Conservation (phyloP, 2,329 filamentous ascomycete genomes). For the Monilinia polystroma region DNA sequence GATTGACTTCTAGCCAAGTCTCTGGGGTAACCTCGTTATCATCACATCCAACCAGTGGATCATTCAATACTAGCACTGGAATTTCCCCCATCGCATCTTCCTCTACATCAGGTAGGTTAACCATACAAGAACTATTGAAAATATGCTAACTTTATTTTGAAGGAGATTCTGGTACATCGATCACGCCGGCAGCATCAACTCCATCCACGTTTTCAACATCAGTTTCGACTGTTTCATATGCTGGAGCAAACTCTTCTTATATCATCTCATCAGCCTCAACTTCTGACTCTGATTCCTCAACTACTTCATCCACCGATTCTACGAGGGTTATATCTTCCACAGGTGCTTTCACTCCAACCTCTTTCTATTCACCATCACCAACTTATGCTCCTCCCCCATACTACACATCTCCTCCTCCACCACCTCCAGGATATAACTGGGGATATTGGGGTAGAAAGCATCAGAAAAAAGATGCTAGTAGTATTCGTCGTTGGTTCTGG, state of each 20-base stretch:
- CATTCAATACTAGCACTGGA: conserved; percentile 14
- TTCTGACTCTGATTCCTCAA: conserved; percentile 8
- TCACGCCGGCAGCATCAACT: conserved; percentile 15
- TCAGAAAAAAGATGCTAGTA: conserved; percentile 1
- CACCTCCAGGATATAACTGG: conserved; percentile 19
- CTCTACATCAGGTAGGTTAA: conserved; percentile 15
- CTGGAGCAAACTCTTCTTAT: conserved; percentile 14
- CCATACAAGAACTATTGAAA: neutral
- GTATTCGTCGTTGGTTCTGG: conserved; percentile 23
- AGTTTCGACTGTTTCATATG: conserved; percentile 18
- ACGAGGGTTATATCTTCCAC: conserved; percentile 12
- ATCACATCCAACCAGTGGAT: conserved; percentile 4
- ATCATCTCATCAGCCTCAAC: conserved; percentile 11
- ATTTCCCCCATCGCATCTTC: neutral
- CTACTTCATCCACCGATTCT: neutral
- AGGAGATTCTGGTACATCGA: conserved; percentile 22
- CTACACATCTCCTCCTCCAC: conserved; percentile 19
- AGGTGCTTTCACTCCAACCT: conserved; percentile 9
- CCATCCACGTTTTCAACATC: conserved; percentile 28
- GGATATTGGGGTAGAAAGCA: conserved; percentile 10
- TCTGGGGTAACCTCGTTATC: conserved; percentile 4
- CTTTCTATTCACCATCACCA: conserved; percentile 5
- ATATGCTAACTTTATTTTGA: conserved; percentile 7
- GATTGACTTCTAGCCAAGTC: conserved; percentile 16
- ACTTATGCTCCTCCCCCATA: conserved; percentile 24